Evolutionary conservation across 768 basidiomycete genomes (phyloP), one percentile per base, ranked within the genome.

Genomic region (Podaxis sp.): DNA sequence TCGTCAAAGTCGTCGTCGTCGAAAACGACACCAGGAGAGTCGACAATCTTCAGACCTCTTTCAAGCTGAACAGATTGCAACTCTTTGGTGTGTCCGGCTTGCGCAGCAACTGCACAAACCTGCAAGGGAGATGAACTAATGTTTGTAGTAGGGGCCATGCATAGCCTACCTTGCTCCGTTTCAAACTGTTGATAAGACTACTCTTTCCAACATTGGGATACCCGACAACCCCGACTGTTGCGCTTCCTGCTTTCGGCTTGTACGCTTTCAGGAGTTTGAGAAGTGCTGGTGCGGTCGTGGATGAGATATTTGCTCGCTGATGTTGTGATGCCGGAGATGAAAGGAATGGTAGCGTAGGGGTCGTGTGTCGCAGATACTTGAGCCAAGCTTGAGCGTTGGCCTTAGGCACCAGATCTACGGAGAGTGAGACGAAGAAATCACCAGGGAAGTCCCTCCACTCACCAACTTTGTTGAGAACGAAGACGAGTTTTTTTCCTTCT

Each of bases 121-220:
- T 92, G 64, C 7, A 53, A 26, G 59, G 57, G 39, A 13, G 48
- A 38, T 61, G 30, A 53, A 52, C 9, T 3, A n/a, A 58, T 52
- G 52, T 12, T 15, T 67, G 2, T 56, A n/a, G 38, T 30, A 22
- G 38, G 9, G 55, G 40, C 49, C 26, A 58, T 24, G 15, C 39
- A 26, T 42, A n/a, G 67, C 76, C 1, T 24, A 89, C 90, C 76
- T 92, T 95, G 64, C 87, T 85, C 40, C 94, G 78, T 75, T 95
- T 95, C 57, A 99, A 77, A 49, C 93, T 90, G 73, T 99, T 99
- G 74, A 99, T 95, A 63, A 99, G 71, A 69, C 88, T 92, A 61
- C 93, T 96, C 78, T 99, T 99, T 13, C 96, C 96, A 52, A 99
- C 96, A 74, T 99, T 99, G 1, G 96, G 96, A 75, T 95, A 96